Evolutionary conservation across 345 rosid species (phyloP).

Genomic region (Hibiscus mutabilis): DNA sequence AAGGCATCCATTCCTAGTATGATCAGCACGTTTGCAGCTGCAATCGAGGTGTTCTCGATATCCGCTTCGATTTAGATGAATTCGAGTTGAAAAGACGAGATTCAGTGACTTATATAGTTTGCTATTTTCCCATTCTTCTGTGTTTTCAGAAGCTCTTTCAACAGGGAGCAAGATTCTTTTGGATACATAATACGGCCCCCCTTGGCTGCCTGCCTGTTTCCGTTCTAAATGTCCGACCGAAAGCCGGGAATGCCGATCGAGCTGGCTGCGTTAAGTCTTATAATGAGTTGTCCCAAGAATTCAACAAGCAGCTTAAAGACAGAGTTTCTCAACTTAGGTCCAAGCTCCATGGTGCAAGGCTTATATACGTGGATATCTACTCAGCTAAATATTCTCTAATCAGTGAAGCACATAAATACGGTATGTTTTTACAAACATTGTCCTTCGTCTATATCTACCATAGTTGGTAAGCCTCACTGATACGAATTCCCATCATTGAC

Average conservation of each 20-base stretch:
- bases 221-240: conserved; percentile 10
- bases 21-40: neutral
- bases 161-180: conserved; percentile 64
- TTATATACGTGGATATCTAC: conserved; percentile 33
- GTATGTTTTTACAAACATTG: conserved; percentile 7
- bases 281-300: conserved; percentile 28
- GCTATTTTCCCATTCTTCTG: neutral
- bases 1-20: neutral
- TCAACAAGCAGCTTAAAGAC: conserved; percentile 23
- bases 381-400: conserved; percentile 28
- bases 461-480: neutral
- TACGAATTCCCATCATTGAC: too few relatives aligned
- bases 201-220: conserved; percentile 54
- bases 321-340: conserved; percentile 24
- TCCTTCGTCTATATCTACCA: neutral
- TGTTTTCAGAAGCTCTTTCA: conserved; percentile 36
- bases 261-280: conserved; percentile 27
- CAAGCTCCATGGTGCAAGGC: conserved; percentile 17
- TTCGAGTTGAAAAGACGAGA: too few relatives aligned
- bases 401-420: conserved; percentile 5
- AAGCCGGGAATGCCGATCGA: conserved; percentile 14
- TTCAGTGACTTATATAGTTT: too few relatives aligned
- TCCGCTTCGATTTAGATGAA: too few relatives aligned
- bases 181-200: conserved; percentile 76
- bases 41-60: neutral